These are phyloP conservation scores for Pythium sp. DNA, from an alignment of 352 stramenopile species.

Conservation along the genomic window DNA sequence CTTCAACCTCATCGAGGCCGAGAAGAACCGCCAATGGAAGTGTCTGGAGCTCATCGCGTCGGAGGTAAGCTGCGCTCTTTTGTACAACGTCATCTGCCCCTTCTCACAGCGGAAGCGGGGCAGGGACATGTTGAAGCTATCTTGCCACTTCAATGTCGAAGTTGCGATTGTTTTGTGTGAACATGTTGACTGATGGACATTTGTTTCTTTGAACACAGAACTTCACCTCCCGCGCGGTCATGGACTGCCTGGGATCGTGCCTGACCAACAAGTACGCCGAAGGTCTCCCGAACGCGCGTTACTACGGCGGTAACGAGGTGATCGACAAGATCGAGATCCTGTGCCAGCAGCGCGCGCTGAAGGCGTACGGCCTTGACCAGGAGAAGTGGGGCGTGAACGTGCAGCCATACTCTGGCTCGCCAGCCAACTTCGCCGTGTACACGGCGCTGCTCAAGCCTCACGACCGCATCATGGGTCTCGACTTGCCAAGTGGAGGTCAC, in stretches of 20 bases:
- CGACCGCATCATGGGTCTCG: slow-evolving; percentile 99
- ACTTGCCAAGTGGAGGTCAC: slow-evolving; percentile 98
- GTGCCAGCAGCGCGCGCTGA: slow-evolving; percentile 93
- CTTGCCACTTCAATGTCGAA: slow-evolving; percentile 16
- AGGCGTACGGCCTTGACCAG: slow-evolving; percentile 91
- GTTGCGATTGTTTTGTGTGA: slow-evolving; percentile 2
- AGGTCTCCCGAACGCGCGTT: slow-evolving; percentile 92
- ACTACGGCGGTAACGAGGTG: slow-evolving; percentile 99
- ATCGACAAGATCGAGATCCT: slow-evolving; percentile 97
- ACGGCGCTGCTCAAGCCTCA: slow-evolving; percentile 96
- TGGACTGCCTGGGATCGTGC: slow-evolving; percentile 97
- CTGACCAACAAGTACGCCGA: slow-evolving; percentile 99
- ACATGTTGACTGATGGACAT: slow-evolving; percentile 8
- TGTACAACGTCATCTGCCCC: neutral
- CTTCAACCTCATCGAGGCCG: slow-evolving; percentile 98
- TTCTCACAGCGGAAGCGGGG: neutral
- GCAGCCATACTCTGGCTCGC: slow-evolving; percentile 96
- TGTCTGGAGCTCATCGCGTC: slow-evolving; percentile 98
- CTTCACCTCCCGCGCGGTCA: slow-evolving; percentile 98
- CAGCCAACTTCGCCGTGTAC: slow-evolving; percentile 99
- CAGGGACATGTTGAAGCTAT: slow-evolving; percentile 3
- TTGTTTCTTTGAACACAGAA: slow-evolving; percentile 53
- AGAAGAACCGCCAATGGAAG: slow-evolving; percentile 98
- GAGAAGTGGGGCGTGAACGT: slow-evolving; percentile 99
- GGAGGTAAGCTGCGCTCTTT: slow-evolving; percentile 49